Conservation (phyloP, 2,329 filamentous ascomycete species). For the Trichoderma atroviride region DNA sequence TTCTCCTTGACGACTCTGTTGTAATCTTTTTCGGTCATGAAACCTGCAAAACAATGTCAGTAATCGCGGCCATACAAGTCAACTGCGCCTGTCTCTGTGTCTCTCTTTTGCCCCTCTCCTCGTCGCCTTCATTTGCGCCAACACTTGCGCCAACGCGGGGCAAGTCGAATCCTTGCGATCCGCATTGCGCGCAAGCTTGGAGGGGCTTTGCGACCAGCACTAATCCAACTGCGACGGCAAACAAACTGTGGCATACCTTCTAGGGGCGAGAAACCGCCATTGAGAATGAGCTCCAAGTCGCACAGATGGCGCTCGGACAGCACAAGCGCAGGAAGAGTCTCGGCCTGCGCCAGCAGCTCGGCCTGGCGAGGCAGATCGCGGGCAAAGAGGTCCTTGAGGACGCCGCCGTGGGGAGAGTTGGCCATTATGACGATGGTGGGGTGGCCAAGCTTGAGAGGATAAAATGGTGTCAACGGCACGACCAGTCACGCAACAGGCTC, state of each 20-base stretch:
- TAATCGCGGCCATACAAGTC: not conserved
- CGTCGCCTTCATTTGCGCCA: not conserved
- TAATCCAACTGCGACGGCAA: not conserved
- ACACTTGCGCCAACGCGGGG: not conserved
- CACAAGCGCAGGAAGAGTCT: slow-evolving; percentile 79
- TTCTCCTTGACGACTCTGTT: slow-evolving; percentile 89
- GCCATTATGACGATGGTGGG: slow-evolving; percentile 53
- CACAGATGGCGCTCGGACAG: slow-evolving; percentile 94
- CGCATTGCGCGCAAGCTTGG: not conserved
- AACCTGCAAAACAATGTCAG: slow-evolving; percentile 59
- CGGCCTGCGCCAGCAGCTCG: slow-evolving; percentile 81
- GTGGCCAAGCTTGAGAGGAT: not conserved
- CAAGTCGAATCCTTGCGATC: not conserved
- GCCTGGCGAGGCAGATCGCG: slow-evolving; percentile 83
- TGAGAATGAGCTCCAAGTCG: slow-evolving; percentile 96
- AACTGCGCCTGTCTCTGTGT: not conserved
- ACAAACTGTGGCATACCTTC: slow-evolving; percentile 67
- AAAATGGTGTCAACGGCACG: slow-evolving; percentile 16
- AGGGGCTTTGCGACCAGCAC: not conserved
- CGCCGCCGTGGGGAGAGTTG: slow-evolving; percentile 80
- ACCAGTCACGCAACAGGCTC: slow-evolving; percentile 19
- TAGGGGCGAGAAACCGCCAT: slow-evolving; percentile 94
- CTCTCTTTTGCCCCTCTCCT: not conserved
- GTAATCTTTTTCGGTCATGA: slow-evolving; percentile 97
- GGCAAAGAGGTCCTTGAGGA: slow-evolving; percentile 96